phyloP scores from a whole-genome alignment of 2,329 filamentous ascomycete genomes.

The Arthrobotrys sinensis region DNA sequence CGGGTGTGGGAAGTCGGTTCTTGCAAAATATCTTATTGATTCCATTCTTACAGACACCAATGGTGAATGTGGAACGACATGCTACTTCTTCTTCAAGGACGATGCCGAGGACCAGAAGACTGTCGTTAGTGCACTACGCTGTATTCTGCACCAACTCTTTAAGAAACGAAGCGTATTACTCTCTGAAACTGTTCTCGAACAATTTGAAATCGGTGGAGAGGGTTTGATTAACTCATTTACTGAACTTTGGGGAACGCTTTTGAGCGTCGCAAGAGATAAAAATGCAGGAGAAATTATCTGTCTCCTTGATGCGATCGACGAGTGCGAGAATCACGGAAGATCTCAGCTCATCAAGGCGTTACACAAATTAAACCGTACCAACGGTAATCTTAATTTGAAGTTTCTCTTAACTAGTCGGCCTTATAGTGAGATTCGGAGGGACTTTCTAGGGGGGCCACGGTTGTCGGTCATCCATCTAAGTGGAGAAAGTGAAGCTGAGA shows the following conservation, averaged over 20 bases:
- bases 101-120: slow-evolving; percentile 35
- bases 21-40: slow-evolving; percentile 67
- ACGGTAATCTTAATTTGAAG: slow-evolving; percentile 59
- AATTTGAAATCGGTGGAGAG: slow-evolving; percentile 3
- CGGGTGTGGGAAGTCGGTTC: slow-evolving; percentile 70
- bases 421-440: slow-evolving; percentile 63
- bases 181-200: slow-evolving; percentile 15
- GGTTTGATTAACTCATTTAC: slow-evolving; percentile 7
- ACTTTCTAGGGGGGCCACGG: slow-evolving; percentile 49
- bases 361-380: slow-evolving; percentile 62
- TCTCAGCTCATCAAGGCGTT: slow-evolving; percentile 64
- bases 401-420: slow-evolving; percentile 63
- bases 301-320: slow-evolving; percentile 68
- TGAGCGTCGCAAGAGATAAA: neutral
- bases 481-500: slow-evolving; percentile 55
- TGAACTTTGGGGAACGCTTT: slow-evolving; percentile 37
- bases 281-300: slow-evolving; percentile 6
- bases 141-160: slow-evolving; percentile 68
- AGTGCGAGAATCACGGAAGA: slow-evolving; percentile 65
- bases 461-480: slow-evolving; percentile 34
- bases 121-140: slow-evolving; percentile 65
- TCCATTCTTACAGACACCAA: slow-evolving; percentile 61
- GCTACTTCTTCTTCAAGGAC: slow-evolving; percentile 29
- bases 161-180: slow-evolving; percentile 60
- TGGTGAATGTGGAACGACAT: slow-evolving; percentile 7